Evolutionary conservation across 345 rosid species (phyloP).

Genomic region (Eucalyptus tenuipes): DNA sequence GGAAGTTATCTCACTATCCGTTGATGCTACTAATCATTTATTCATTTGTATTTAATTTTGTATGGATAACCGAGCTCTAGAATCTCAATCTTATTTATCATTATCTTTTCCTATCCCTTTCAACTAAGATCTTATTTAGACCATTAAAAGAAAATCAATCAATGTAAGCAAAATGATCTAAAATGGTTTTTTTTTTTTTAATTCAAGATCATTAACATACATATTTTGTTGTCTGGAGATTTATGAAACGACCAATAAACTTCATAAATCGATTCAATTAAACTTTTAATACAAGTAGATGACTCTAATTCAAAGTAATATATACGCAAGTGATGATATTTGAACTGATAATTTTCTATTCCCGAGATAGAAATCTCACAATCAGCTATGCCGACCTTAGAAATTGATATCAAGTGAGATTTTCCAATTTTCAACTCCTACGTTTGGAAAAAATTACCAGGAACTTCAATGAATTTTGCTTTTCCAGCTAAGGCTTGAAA

Average conservation of each 20-base stretch:
- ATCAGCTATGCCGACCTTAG: not conserved
- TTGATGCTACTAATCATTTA: not conserved
- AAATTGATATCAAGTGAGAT: not conserved
- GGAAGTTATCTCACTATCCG: not conserved
- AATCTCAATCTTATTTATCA: not conserved
- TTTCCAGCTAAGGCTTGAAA: not conserved
- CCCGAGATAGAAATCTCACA: not conserved
- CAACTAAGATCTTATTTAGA: not conserved
- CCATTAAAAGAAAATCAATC: not conserved
- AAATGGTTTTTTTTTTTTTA: too few relatives aligned
- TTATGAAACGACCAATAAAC: not conserved
- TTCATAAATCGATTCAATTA: fast-evolving
- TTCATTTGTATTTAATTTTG: not conserved
- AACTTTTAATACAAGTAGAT: fast-evolving
- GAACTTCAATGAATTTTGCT: not conserved
- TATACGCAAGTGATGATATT: fast-evolving
- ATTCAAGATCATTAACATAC: fast-evolving
- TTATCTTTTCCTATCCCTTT: not conserved
- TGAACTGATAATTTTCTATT: not conserved
- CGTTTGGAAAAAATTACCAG: too few relatives aligned
- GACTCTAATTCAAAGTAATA: not conserved
- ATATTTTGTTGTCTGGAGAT: not conserved
- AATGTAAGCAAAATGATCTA: not conserved
- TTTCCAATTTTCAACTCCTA: not conserved
- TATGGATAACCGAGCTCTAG: fast-evolving